These are phyloP conservation scores for Tulasnella calospora DNA, from an alignment of 768 basidiomycete species.

Conservation along the genomic window DNA sequence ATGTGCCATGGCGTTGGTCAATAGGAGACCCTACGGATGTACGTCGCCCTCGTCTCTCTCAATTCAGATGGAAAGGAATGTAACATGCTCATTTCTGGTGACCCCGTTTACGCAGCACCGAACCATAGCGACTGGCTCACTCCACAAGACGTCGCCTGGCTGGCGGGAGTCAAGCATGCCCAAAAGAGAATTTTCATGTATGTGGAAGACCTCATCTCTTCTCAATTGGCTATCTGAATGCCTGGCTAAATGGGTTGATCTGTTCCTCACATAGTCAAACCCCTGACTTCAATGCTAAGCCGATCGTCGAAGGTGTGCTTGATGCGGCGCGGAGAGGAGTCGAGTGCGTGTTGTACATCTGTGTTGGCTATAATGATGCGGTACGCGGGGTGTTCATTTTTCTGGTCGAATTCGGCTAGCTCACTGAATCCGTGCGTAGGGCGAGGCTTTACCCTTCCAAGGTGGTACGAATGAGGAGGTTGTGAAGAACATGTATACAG, in stretches of 20 bases:
- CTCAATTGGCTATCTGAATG: background rate
- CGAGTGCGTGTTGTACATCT: constrained; percentile 55
- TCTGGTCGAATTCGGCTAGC: background rate
- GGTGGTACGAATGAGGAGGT: constrained; percentile 73
- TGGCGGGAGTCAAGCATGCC: constrained; percentile 58
- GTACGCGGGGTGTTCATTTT: background rate
- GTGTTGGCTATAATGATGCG: constrained; percentile 48
- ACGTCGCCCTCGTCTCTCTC: constrained; percentile 26
- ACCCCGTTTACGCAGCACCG: constrained; percentile 41
- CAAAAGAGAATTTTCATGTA: constrained; percentile 60
- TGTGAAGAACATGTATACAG: constrained; percentile 52
- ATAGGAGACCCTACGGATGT: constrained; percentile 56
- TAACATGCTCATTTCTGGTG: constrained; percentile 18
- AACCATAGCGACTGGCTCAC: constrained; percentile 39
- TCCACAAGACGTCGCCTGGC: constrained; percentile 65
- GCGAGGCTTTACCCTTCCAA: constrained; percentile 60
- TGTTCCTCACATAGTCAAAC: constrained; percentile 47
- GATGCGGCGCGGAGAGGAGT: constrained; percentile 59
- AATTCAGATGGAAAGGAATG: too few relatives aligned
- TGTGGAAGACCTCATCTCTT: constrained; percentile 26
- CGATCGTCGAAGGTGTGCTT: constrained; percentile 54
- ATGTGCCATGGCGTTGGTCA: constrained; percentile 62
- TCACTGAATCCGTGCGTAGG: constrained; percentile 45
- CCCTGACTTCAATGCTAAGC: constrained; percentile 64
- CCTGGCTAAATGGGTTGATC: background rate